Evolutionary conservation across 306 rosid species (phyloP).

Genomic region (Corylus heterophylla): DNA sequence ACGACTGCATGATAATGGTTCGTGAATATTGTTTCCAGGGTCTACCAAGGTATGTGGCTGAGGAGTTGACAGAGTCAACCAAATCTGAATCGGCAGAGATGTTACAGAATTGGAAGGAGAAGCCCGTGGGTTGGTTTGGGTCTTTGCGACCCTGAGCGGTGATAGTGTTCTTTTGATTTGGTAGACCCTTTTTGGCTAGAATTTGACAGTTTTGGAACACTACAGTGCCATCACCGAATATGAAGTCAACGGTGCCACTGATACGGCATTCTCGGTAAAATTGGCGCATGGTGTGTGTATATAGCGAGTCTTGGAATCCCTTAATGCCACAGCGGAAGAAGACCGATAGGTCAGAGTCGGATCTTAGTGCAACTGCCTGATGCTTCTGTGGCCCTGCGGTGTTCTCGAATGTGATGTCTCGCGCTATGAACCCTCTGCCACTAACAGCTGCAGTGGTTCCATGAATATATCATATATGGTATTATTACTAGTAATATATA

Average conservation of each 20-base stretch:
- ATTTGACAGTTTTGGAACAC: constrained; percentile 71
- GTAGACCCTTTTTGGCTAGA: constrained; percentile 52
- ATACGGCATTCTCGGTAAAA: constrained; percentile 77
- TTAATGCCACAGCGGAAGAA: constrained; percentile 58
- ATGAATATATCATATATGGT: background rate
- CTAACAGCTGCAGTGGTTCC: constrained; percentile 62
- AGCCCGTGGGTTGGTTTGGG: constrained; percentile 70
- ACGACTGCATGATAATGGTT: constrained; percentile 61
- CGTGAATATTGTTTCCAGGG: constrained; percentile 87
- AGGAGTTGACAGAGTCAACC: constrained; percentile 28
- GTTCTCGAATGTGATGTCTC: constrained; percentile 75
- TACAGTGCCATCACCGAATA: constrained; percentile 75
- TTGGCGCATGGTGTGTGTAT: constrained; percentile 92
- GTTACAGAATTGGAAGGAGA: constrained; percentile 81
- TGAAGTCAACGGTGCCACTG: constrained; percentile 79
- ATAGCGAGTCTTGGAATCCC: constrained; percentile 82
- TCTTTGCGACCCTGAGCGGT: constrained; percentile 91
- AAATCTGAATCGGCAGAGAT: constrained; percentile 66
- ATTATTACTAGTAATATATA: background rate
- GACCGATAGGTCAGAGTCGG: constrained; percentile 79
- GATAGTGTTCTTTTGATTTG: constrained; percentile 75
- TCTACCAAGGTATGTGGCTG: constrained; percentile 62
- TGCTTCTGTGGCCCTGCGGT: constrained; percentile 82
- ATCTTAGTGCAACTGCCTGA: constrained; percentile 90
- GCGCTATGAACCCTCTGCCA: constrained; percentile 81